Evolutionary conservation across 305 asterid species (phyloP).

Genomic region (Solanum hybrid): DNA sequence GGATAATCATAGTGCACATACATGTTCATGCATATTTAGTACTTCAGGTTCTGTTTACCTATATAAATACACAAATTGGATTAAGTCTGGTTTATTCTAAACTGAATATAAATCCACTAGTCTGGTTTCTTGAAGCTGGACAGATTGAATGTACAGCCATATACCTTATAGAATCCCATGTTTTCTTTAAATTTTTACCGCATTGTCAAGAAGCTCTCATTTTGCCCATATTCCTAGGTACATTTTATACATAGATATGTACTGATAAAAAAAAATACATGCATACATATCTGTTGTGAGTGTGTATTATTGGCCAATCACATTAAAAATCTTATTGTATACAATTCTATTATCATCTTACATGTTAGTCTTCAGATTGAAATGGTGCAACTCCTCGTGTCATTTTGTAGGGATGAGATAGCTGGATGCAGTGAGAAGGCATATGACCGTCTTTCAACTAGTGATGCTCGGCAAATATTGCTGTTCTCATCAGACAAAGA

Average conservation of each 20-base stretch:
- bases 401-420: slow-evolving; percentile 74
- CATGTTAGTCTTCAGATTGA: not conserved
- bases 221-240: not conserved
- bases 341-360: not conserved
- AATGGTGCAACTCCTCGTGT: slow-evolving; percentile 1
- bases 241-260: not conserved
- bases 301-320: not conserved
- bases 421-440: slow-evolving; percentile 99
- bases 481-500: slow-evolving; percentile 72
- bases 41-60: not conserved
- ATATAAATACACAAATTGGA: not conserved
- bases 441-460: slow-evolving; percentile 69
- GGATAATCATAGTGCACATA: not conserved
- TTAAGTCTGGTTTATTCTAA: not conserved
- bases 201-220: not conserved
- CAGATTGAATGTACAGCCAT: not conserved
- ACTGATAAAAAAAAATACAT: not conserved
- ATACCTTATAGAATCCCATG: not conserved
- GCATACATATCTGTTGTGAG: not conserved
- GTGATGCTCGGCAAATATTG: slow-evolving; percentile 58
- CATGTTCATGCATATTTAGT: not conserved
- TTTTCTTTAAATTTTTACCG: not conserved
- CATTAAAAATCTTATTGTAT: not conserved
- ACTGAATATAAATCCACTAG: not conserved
- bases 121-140: not conserved